Percentiles rank a stretch among this genome's conserved stretches.
Evolutionary conservation across 345 rosid genomes (phyloP).

Genomic region (Melaleuca alternifolia): DNA sequence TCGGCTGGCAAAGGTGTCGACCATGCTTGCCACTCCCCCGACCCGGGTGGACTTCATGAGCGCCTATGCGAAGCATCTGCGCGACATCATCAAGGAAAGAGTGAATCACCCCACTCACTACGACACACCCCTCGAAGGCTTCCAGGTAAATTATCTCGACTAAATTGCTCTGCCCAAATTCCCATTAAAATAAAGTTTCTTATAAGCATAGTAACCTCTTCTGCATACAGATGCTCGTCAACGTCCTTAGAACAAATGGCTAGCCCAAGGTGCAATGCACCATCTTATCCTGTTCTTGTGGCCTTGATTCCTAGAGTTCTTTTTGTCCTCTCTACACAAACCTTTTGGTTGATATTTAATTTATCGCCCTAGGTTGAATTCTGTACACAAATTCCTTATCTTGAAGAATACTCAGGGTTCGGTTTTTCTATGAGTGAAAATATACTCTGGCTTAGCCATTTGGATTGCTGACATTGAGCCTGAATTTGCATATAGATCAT

Average conservation of each 20-base stretch:
- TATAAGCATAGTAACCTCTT: not conserved
- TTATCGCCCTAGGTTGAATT: not conserved
- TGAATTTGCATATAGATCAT: conserved; percentile 38
- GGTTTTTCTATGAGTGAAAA: not conserved
- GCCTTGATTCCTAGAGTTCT: not conserved
- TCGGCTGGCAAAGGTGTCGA: conserved; percentile 55
- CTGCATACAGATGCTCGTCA: not conserved
- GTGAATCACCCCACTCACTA: conserved; percentile 77
- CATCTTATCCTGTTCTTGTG: not conserved
- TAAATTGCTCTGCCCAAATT: not conserved
- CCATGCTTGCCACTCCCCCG: conserved; percentile 28
- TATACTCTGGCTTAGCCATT: not conserved
- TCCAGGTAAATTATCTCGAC: conserved; percentile 36
- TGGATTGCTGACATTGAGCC: not conserved
- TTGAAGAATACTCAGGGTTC: not conserved
- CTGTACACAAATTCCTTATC: not conserved
- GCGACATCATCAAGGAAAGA: conserved; percentile 59
- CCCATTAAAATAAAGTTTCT: not conserved
- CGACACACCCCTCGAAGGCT: conserved; percentile 71
- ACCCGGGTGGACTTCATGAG: conserved; percentile 69
- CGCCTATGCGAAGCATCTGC: conserved; percentile 54
- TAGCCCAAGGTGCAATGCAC: not conserved
- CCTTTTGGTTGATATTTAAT: not conserved
- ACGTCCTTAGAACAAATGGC: too few relatives aligned
- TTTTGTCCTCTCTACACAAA: not conserved